Percentiles rank a stretch among this genome's conserved stretches.
Evolutionary conservation across 805 yeast species (phyloP).

Genomic region (Groenewaldozyma salmanticensis): DNA sequence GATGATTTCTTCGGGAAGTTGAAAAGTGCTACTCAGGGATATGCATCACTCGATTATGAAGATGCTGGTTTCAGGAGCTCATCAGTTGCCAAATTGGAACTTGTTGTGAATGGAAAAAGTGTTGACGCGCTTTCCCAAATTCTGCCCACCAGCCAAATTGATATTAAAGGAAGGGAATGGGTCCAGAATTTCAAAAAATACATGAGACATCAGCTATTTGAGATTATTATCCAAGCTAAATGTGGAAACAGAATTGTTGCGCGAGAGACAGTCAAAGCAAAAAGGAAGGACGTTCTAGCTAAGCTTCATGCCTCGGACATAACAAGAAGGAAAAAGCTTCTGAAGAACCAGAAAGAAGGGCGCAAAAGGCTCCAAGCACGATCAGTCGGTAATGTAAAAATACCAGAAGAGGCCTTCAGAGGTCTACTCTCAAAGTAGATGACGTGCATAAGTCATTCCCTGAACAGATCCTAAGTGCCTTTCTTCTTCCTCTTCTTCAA

Average conservation of each 20-base stretch:
- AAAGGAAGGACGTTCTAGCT: slow-evolving; percentile 90
- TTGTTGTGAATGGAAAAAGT: slow-evolving; percentile 78
- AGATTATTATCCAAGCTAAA: slow-evolving; percentile 85
- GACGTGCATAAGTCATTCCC: not conserved
- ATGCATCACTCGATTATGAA: slow-evolving; percentile 90
- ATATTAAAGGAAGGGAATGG: slow-evolving; percentile 65
- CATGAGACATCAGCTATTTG: slow-evolving; percentile 74
- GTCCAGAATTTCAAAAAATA: slow-evolving; percentile 74
- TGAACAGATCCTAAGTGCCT: slow-evolving; percentile 1
- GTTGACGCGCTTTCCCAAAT: slow-evolving; percentile 91
- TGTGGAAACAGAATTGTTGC: slow-evolving; percentile 76
- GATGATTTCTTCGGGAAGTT: slow-evolving; percentile 93
- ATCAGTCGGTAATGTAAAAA: slow-evolving; percentile 58
- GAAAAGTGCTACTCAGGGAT: slow-evolving; percentile 83
- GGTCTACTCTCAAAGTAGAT: slow-evolving; percentile 51
- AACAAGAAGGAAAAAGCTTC: slow-evolving; percentile 76
- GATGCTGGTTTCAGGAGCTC: slow-evolving; percentile 79
- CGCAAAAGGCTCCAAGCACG: slow-evolving; percentile 67
- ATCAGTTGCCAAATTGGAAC: slow-evolving; percentile 77
- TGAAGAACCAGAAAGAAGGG: slow-evolving; percentile 88
- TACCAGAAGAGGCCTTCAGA: slow-evolving; percentile 81
- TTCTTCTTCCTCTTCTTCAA: too few relatives aligned
- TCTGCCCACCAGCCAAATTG: slow-evolving; percentile 73
- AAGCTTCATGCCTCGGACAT: slow-evolving; percentile 90
- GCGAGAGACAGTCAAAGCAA: slow-evolving; percentile 86